Conservation (phyloP, 495 filamentous ascomycete species). For the Podospora conica region DNA sequence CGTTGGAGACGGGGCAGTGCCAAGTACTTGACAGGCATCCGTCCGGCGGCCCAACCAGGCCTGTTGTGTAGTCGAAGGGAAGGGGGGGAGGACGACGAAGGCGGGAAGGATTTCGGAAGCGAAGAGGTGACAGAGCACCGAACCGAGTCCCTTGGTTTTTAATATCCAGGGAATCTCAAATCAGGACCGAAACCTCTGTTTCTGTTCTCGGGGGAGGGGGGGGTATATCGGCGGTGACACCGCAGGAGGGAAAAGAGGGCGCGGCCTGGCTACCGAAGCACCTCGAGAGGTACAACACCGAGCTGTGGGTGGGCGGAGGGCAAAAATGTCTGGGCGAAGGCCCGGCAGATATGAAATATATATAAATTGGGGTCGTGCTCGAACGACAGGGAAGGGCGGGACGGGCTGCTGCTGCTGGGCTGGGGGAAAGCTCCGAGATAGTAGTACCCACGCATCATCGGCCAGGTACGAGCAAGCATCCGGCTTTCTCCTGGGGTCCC, state of each 20-base stretch:
- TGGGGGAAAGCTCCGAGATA: background rate
- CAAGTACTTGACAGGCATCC: conserved; percentile 14
- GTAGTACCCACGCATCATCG: background rate
- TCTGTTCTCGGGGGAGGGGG: background rate
- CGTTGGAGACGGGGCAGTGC: conserved; percentile 17
- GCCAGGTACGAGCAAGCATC: background rate
- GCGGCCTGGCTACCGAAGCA: conserved; percentile 5
- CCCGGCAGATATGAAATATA: conserved; percentile 5
- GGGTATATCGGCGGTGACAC: background rate
- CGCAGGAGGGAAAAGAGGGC: background rate
- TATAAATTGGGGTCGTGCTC: background rate
- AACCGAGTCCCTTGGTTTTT: background rate
- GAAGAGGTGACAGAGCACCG: background rate
- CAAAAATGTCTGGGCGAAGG: background rate
- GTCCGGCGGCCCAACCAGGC: conserved; percentile 14
- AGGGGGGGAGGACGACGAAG: conserved; percentile 12
- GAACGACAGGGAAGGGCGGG: background rate
- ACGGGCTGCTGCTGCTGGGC: background rate
- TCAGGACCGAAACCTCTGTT: background rate
- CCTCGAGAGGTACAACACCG: background rate
- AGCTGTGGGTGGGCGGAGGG: background rate
- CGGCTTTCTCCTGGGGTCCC: background rate
- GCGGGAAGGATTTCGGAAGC: background rate
- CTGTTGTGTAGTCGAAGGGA: conserved; percentile 5
- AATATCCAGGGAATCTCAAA: background rate